phyloP scores from a whole-genome alignment of 305 asterid genomes.

The Solanum aculeatissimum region DNA sequence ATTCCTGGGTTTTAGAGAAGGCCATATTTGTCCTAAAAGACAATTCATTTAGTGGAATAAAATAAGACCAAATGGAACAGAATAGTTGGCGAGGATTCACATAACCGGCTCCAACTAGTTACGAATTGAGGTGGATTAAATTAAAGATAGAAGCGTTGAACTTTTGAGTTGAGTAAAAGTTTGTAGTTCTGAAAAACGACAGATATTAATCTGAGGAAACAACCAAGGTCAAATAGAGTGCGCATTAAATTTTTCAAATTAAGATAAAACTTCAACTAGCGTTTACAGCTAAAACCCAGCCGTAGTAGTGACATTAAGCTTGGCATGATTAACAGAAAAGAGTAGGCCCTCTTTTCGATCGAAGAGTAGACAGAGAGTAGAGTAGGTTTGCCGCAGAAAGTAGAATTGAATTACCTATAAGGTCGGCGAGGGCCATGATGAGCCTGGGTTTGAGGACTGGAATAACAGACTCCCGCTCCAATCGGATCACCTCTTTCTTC shows the following conservation, averaged over 20 bases:
- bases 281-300: no score
- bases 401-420: slow-evolving; percentile 45
- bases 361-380: no score
- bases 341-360: background rate
- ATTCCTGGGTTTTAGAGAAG: background rate
- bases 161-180: background rate
- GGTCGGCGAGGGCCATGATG: slow-evolving; percentile 77
- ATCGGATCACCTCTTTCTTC: slow-evolving; percentile 64
- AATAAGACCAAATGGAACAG: background rate
- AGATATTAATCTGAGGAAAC: background rate
- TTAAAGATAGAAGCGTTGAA: background rate
- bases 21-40: background rate
- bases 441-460: slow-evolving; percentile 95
- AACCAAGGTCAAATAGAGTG: no score
- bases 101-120: background rate
- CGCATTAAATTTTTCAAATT: background rate
- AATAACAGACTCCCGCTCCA: slow-evolving; percentile 89
- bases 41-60: background rate
- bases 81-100: background rate
- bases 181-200: background rate
- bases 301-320: background rate
- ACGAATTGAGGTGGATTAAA: background rate
- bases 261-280: background rate
- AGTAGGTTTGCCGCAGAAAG: background rate
- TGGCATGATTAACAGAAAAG: background rate